These are phyloP conservation scores for Chytriomyces confervae DNA, from an alignment of 192 early-diverging fungal genomes.

Conservation along the genomic window DNA sequence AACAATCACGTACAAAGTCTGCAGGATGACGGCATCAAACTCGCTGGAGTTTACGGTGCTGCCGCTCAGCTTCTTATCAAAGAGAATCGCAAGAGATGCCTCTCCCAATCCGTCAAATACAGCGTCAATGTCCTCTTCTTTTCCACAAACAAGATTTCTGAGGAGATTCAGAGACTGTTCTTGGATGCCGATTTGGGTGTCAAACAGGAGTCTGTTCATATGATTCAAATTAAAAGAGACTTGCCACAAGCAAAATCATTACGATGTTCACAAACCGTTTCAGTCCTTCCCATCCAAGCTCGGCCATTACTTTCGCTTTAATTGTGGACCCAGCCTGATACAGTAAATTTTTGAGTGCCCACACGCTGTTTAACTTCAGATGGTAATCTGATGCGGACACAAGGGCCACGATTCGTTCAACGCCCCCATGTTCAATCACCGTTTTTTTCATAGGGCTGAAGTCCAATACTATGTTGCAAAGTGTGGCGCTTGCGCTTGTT, in stretches of 20 bases:
- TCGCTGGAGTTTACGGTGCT: conserved; percentile 7
- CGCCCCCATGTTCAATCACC: conserved; percentile 74
- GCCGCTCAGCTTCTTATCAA: conserved; percentile 65
- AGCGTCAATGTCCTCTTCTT: conserved; percentile 66
- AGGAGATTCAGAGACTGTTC: conserved; percentile 78
- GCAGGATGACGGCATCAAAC: conserved; percentile 33
- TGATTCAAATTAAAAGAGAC: not conserved
- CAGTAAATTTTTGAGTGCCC: conserved; percentile 83
- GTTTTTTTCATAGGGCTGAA: conserved; percentile 80
- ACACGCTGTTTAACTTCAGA: conserved; percentile 74
- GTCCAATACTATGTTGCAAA: conserved; percentile 87
- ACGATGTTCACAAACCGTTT: conserved; percentile 32
- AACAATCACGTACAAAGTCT: conserved; percentile 72
- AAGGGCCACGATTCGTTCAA: conserved; percentile 72
- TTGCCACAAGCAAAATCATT: not conserved
- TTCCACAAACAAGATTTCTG: conserved; percentile 72
- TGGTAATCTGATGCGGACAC: conserved; percentile 47
- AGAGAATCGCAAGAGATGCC: conserved; percentile 57
- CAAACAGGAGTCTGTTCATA: conserved; percentile 60
- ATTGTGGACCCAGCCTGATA: conserved; percentile 70
- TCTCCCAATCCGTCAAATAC: conserved; percentile 75
- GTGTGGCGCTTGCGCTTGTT: conserved; percentile 71
- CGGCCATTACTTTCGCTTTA: conserved; percentile 71
- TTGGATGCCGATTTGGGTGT: conserved; percentile 66
- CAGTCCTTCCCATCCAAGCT: conserved; percentile 68